These are phyloP conservation scores for Aspergillus hiratsukae DNA, from an alignment of 2,329 filamentous ascomycete species.

Conservation along the genomic window DNA sequence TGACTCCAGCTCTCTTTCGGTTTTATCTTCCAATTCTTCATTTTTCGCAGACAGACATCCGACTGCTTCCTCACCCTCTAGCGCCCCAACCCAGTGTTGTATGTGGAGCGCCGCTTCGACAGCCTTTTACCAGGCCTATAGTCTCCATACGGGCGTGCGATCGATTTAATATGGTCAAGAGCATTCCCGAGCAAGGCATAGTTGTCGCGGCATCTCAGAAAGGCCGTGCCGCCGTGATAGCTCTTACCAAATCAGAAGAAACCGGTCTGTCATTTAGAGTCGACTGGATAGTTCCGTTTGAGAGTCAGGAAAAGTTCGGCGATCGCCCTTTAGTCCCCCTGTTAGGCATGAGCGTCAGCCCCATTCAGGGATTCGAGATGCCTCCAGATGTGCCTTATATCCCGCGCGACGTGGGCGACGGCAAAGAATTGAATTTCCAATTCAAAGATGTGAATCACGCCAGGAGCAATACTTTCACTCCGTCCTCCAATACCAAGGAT, in stretches of 20 bases:
- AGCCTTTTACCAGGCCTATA: conserved; percentile 22
- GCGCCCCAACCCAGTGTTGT: conserved; percentile 27
- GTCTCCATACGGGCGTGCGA: conserved; percentile 33
- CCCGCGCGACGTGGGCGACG: conserved; percentile 18
- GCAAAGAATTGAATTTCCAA: conserved; percentile 16
- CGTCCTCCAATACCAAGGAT: not conserved
- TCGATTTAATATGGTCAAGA: conserved; percentile 55
- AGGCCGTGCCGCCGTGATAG: conserved; percentile 53
- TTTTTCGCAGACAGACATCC: conserved; percentile 39
- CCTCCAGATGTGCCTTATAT: conserved; percentile 33
- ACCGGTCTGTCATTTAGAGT: conserved; percentile 48
- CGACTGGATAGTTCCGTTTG: conserved; percentile 54
- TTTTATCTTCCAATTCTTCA: conserved; percentile 39
- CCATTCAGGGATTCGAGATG: conserved; percentile 50
- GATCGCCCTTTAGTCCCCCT: conserved; percentile 44
- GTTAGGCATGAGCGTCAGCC: conserved; percentile 53
- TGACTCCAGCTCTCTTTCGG: conserved; percentile 15
- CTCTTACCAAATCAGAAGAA: conserved; percentile 41
- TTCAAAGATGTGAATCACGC: conserved; percentile 13
- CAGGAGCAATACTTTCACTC: not conserved
- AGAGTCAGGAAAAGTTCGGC: conserved; percentile 44
- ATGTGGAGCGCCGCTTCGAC: conserved; percentile 26
- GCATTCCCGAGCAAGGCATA: conserved; percentile 56
- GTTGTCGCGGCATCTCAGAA: conserved; percentile 55
- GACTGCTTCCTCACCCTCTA: conserved; percentile 32